phyloP scores from a whole-genome alignment of 1,284 basidiomycete species.

The Meripilus lineatus region DNA sequence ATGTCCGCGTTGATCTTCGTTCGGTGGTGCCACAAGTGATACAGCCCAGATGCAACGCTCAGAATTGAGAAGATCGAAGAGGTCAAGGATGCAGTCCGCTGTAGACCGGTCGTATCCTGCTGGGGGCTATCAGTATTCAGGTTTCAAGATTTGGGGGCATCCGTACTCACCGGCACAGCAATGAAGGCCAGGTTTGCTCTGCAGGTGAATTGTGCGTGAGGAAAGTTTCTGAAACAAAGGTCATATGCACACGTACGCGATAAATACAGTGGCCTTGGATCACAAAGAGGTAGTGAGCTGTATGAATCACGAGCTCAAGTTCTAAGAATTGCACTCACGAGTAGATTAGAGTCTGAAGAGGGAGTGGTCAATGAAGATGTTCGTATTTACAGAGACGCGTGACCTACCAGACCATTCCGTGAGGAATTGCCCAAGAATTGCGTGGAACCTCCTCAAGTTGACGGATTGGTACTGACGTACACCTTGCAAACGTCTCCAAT shows the following conservation, averaged over 20 bases:
- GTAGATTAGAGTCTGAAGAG: constrained; percentile 9
- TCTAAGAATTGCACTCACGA: constrained; percentile 6
- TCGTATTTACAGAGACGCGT: too few relatives aligned
- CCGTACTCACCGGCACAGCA: constrained; percentile 7
- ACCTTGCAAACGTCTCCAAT: constrained; percentile 15
- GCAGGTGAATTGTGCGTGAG: background rate
- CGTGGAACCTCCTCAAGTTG: constrained; percentile 9
- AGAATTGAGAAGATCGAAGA: constrained; percentile 4
- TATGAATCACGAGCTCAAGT: background rate
- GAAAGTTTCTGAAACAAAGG: background rate
- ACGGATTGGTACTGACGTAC: constrained; percentile 10
- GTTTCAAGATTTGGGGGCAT: background rate
- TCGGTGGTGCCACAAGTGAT: constrained; percentile 9
- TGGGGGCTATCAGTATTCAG: background rate
- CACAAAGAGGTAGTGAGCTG: background rate
- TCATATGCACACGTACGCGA: constrained; percentile 11
- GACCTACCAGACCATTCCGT: constrained; percentile 15
- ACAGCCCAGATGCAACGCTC: constrained; percentile 6
- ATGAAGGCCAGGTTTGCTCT: constrained; percentile 14
- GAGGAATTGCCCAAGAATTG: constrained; percentile 11
- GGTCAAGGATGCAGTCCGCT: constrained; percentile 8
- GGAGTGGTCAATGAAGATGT: background rate
- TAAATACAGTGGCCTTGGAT: constrained; percentile 12
- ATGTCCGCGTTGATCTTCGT: constrained; percentile 5
- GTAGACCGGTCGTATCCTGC: constrained; percentile 6